Conservation (phyloP, 352 stramenopile genomes). For the Phytophthora citricola region DNA sequence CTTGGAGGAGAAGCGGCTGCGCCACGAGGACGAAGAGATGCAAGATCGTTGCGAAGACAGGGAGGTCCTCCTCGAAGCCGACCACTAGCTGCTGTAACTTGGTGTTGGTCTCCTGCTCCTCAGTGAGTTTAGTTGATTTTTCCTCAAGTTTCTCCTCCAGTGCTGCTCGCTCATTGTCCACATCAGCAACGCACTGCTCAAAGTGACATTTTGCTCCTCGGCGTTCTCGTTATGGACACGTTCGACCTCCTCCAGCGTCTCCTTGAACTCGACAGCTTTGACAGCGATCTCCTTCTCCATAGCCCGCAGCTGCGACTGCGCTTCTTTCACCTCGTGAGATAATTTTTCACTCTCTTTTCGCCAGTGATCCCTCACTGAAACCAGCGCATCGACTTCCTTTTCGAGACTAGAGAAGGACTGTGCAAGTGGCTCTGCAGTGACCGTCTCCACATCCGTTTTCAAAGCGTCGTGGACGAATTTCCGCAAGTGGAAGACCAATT, state of each 20-base stretch:
- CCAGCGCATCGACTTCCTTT: slow-evolving; percentile 30
- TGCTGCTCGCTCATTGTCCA: slow-evolving; percentile 48
- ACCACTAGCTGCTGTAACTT: slow-evolving; percentile 41
- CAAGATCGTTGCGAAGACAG: slow-evolving; percentile 51
- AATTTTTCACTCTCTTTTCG: slow-evolving; percentile 30
- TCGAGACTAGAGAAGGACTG: slow-evolving; percentile 25
- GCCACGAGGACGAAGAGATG: slow-evolving; percentile 71
- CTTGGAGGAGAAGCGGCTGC: slow-evolving; percentile 67
- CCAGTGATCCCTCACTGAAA: slow-evolving; percentile 29
- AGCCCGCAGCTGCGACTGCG: slow-evolving; percentile 17
- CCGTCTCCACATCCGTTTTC: slow-evolving; percentile 12
- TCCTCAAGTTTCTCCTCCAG: slow-evolving; percentile 41
- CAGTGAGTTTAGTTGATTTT: slow-evolving; percentile 19
- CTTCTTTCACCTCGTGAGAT: slow-evolving; percentile 28
- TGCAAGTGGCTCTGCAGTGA: slow-evolving; percentile 8
- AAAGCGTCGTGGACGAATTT: slow-evolving; percentile 36
- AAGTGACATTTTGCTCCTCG: slow-evolving; percentile 49
- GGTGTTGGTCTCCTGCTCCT: slow-evolving; percentile 19
- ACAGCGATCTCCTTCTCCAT: slow-evolving; percentile 45
- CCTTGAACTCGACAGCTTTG: slow-evolving; percentile 45
- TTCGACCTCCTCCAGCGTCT: slow-evolving; percentile 51
- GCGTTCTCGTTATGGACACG: slow-evolving; percentile 42
- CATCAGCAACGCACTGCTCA: slow-evolving; percentile 31
- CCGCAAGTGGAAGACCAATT: slow-evolving; percentile 25
- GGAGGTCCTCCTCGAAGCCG: slow-evolving; percentile 50